A percentile compares a stretch with the other conserved stretches of the same genome.
Evolutionary conservation across 345 rosid genomes (phyloP).

Genomic region (Acer saccharum): DNA sequence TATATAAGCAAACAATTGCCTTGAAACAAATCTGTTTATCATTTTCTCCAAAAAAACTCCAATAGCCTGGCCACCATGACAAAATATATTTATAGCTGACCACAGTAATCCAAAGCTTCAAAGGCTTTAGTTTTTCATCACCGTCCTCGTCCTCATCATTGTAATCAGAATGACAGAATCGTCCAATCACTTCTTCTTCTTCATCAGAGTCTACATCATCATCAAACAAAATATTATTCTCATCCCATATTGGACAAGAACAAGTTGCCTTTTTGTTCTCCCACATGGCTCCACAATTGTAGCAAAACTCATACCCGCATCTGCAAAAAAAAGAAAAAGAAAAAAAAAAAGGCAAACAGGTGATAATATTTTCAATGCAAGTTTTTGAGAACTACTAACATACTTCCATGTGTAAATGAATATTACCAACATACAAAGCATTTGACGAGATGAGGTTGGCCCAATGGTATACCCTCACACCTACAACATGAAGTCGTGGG

Average conservation of each 20-base stretch:
- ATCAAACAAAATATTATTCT: constrained; percentile 32
- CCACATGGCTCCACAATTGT: constrained; percentile 67
- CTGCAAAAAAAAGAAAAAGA: constrained; percentile 23
- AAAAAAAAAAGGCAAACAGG: constrained; percentile 7
- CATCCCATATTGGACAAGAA: constrained; percentile 62
- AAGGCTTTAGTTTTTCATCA: neutral
- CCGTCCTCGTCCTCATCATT: neutral
- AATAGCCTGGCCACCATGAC: too few species aligned
- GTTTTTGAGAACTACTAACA: neutral
- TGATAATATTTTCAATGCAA: neutral
- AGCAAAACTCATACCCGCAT: constrained; percentile 69
- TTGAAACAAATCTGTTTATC: too few species aligned
- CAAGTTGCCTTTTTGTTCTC: constrained; percentile 57
- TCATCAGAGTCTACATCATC: constrained; percentile 19
- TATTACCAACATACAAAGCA: neutral
- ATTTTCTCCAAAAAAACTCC: too few species aligned
- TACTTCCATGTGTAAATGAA: neutral
- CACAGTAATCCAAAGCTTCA: too few species aligned
- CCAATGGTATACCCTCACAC: too few species aligned
- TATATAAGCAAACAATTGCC: too few species aligned
- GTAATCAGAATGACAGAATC: too few species aligned
- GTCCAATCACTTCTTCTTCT: constrained; percentile 9
- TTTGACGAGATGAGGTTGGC: neutral
- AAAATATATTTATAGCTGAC: too few species aligned
- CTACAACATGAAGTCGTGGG: too few species aligned